phyloP scores from a whole-genome alignment of 2,329 filamentous ascomycete genomes.

The Colletotrichum sp. region DNA sequence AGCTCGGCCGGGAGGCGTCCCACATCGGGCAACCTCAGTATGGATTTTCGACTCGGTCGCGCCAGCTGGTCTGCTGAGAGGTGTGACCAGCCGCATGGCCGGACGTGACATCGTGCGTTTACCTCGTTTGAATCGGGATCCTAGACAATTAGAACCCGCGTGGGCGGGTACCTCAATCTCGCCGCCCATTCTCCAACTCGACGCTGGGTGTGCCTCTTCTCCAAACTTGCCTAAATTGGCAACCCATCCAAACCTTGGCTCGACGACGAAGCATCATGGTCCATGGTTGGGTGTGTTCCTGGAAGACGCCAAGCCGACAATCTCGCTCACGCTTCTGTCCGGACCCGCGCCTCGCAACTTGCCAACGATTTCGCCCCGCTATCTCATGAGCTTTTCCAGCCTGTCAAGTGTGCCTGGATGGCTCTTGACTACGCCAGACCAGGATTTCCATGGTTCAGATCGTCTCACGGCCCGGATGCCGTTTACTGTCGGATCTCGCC shows the following conservation, averaged over 20 bases:
- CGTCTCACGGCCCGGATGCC: slow-evolving; percentile 15
- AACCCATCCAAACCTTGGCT: not conserved
- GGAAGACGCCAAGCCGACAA: not conserved
- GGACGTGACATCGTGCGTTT: slow-evolving; percentile 9
- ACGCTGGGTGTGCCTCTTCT: not conserved
- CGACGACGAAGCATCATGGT: slow-evolving; percentile 12
- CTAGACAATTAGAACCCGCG: not conserved
- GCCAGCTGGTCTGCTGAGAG: slow-evolving; percentile 1
- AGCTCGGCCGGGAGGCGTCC: not conserved
- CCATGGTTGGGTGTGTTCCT: slow-evolving; percentile 5
- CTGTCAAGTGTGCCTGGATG: not conserved
- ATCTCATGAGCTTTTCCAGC: not conserved
- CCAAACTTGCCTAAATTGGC: slow-evolving; percentile 1
- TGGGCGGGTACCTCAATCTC: not conserved
- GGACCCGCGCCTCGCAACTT: not conserved
- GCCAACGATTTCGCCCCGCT: not conserved
- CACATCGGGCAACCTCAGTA: slow-evolving; percentile 1
- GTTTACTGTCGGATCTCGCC: not conserved
- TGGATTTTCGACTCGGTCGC: not conserved
- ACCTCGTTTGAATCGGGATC: not conserved
- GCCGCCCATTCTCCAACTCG: not conserved
- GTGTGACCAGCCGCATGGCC: slow-evolving; percentile 14
- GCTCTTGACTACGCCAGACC: not conserved
- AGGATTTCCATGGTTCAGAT: not conserved
- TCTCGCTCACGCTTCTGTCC: not conserved